Base-by-base conservation (phyloP, 2,329 filamentous ascomycete genomes). In the Eutypella sp. region DNA sequence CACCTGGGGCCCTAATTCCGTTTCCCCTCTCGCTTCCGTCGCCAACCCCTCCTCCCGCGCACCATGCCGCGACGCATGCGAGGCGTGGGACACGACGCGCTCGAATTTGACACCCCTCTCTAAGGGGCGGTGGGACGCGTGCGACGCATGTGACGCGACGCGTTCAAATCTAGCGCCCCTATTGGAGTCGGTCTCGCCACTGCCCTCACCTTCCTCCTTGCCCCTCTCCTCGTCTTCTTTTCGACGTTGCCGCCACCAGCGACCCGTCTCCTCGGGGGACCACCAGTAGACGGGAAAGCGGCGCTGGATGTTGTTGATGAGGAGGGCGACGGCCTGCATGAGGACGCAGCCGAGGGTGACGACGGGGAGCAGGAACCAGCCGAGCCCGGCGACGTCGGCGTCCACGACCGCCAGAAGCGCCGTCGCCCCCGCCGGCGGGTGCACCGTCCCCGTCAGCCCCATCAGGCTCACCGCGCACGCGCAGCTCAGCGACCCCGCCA, bases 341-440 rank as follows among this genome's bases (percentile, higher is more conserved):
- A 89, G 61, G 0, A 63, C 59, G 40, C 72, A 76, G 4, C 78
- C 81, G 19, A 89, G 66, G 31, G 84, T 44, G 16, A 88, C 72
- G 5, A 87, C 67, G 0, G 82, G 78, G 5, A 89, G 60, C 11
- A 88, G 64, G 48, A 75, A 79, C 87, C 86, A 90, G n/a, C 85
- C 84, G 10, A 89, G 63, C 0, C 57, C 54, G 9, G 73, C 69
- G 1, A 81, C 67, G 2, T 70, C 67, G 2, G 74, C 67, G 47
- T 82, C 79, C 1, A 81, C 72, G 0, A 85, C 82, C 0, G 84
- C 84, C 22, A 90, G 67, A 1, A 91, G 66, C 0, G 84, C 85
- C 1, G 85, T 90, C 8, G 86, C 85, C 4, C 87, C 86, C 0
- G 84, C 86, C 0, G 86, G 87, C 0, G 86, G 86, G 53, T 90